Evolutionary conservation across 2,329 filamentous ascomycete genomes (phyloP).

Genomic region (Fusarium nygamai): DNA sequence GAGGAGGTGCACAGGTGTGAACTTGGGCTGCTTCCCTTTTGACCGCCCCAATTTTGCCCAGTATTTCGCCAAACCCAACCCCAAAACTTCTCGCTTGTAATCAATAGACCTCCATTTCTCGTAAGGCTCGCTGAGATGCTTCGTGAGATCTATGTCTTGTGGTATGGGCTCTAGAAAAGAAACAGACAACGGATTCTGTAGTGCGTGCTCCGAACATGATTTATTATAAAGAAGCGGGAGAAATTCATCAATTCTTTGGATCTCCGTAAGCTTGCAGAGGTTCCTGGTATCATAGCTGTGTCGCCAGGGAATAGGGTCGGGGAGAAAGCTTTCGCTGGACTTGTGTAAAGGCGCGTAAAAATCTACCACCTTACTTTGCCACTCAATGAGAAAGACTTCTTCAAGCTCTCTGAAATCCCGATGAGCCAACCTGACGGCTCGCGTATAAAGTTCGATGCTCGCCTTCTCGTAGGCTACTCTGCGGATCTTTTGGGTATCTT

Average conservation of each 20-base stretch:
- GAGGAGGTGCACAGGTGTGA: background rate
- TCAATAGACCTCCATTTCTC: background rate
- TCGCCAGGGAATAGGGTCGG: background rate
- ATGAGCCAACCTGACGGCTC: background rate
- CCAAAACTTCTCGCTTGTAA: no score
- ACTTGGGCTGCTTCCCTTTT: background rate
- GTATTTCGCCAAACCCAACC: no score
- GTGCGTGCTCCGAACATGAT: background rate
- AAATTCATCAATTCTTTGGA: background rate
- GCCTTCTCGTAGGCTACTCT: background rate
- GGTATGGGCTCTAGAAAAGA: background rate
- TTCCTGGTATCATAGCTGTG: background rate
- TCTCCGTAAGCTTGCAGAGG: background rate
- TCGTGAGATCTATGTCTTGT: background rate
- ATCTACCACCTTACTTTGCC: background rate
- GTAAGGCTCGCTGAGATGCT: background rate
- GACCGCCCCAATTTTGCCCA: background rate
- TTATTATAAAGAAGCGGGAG: fast-evolving
- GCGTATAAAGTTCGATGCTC: fast-evolving
- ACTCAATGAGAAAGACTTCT: background rate
- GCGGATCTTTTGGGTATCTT: background rate
- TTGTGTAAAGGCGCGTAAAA: fast-evolving
- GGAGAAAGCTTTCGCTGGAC: background rate
- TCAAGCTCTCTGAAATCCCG: background rate
- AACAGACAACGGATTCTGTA: no score